A percentile compares a stretch with the other conserved stretches of the same genome.
Conservation (phyloP, 495 filamentous ascomycete genomes). For the Trypethelium eluteriae region DNA sequence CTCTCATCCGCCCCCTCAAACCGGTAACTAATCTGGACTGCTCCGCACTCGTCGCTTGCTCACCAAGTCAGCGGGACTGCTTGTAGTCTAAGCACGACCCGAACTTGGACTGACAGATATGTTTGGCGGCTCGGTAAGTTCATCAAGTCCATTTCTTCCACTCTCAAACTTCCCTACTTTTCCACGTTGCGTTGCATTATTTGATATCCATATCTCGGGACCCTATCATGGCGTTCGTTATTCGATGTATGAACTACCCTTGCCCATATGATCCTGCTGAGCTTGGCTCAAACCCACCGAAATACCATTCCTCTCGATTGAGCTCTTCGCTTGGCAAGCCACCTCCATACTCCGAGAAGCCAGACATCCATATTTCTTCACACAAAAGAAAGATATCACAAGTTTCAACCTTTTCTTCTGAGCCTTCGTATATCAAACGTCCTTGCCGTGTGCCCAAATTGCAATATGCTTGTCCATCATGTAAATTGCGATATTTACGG, state of each 20-base stretch:
- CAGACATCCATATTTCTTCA: background rate
- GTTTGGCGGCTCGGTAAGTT: conserved; percentile 10
- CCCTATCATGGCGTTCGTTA: background rate
- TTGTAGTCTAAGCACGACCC: background rate
- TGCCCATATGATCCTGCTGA: background rate
- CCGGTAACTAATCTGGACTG: background rate
- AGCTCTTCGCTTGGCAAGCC: background rate
- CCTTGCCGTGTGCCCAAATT: conserved; percentile 7
- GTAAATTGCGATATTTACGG: conserved; percentile 10
- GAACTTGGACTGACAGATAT: conserved; percentile 6
- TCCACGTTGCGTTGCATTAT: background rate
- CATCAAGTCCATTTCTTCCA: background rate
- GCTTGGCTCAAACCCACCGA: background rate
- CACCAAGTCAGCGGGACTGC: background rate
- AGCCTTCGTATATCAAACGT: conserved; percentile 1
- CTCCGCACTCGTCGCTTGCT: background rate
- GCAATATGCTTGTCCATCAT: conserved; percentile 7
- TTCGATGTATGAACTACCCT: background rate
- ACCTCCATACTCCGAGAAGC: background rate
- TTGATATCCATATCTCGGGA: background rate
- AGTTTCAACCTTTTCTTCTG: background rate
- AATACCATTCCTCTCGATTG: conserved; percentile 4
- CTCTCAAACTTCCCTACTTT: background rate
- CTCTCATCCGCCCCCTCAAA: background rate
- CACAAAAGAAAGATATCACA: conserved; percentile 1